Evolutionary conservation across 306 rosid species (phyloP).

Genomic region (Rosa chinensis): DNA sequence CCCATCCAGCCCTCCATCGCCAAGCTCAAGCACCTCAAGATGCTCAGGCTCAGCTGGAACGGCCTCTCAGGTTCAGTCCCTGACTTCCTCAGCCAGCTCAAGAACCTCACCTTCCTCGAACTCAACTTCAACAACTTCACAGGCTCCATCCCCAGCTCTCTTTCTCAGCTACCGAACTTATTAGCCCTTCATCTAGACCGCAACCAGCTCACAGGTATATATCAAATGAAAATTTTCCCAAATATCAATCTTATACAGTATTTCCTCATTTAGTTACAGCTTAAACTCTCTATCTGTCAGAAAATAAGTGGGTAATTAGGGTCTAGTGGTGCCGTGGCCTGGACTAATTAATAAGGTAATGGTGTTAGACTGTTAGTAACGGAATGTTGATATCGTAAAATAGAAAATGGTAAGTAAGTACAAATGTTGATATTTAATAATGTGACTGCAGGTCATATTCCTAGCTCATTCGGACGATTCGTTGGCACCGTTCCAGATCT

Average conservation of each 20-base stretch:
- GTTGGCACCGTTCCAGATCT: slow-evolving; percentile 17
- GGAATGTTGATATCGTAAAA: too few species aligned
- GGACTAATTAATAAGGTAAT: too few species aligned
- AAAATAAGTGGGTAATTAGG: too few species aligned
- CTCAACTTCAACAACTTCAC: slow-evolving; percentile 60
- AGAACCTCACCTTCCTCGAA: slow-evolving; percentile 37
- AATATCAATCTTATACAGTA: too few species aligned
- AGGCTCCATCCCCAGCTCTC: slow-evolving; percentile 61
- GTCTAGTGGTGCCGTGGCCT: too few species aligned
- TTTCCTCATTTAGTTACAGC: neutral
- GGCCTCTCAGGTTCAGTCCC: slow-evolving; percentile 63
- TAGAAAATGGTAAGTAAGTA: too few species aligned
- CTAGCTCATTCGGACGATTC: slow-evolving; percentile 44
- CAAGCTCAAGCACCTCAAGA: slow-evolving; percentile 51
- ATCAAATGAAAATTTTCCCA: neutral
- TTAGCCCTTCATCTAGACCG: slow-evolving; percentile 36
- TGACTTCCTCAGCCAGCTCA: slow-evolving; percentile 51
- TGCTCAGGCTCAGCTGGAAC: slow-evolving; percentile 47
- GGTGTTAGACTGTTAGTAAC: too few species aligned
- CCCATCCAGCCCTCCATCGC: slow-evolving; percentile 61
- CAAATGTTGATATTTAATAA: neutral
- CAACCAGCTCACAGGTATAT: slow-evolving; percentile 31
- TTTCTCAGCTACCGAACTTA: slow-evolving; percentile 43
- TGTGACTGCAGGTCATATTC: slow-evolving; percentile 24
- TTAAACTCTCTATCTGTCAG: too few species aligned